These are phyloP conservation scores for Stenogyne calaminthoides DNA, from an alignment of 305 asterid species.

Conservation along the genomic window DNA sequence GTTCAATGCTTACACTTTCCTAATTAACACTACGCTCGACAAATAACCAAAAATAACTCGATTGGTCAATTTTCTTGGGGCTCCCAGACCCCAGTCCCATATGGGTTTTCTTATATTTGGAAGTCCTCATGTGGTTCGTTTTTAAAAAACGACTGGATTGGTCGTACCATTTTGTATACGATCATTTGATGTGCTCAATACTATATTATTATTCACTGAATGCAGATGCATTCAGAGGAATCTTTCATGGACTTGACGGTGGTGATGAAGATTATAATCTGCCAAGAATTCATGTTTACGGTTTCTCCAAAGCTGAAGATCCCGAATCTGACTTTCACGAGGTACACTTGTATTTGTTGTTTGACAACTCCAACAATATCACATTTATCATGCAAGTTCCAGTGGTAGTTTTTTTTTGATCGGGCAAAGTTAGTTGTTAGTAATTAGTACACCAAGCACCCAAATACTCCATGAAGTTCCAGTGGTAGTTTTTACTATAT, in stretches of 20 bases:
- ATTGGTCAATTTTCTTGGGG: not conserved
- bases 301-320: slow-evolving; percentile 96
- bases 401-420: no score
- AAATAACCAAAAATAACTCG: not conserved
- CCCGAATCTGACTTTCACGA: slow-evolving; percentile 84
- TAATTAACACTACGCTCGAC: not conserved
- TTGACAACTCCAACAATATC: not conserved
- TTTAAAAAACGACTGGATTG: not conserved
- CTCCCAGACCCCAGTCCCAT: not conserved
- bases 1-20: not conserved
- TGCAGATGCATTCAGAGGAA: slow-evolving; percentile 81
- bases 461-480: no score
- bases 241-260: slow-evolving; percentile 43
- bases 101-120: not conserved
- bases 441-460: no score
- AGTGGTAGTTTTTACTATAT: not conserved
- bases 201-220: not conserved
- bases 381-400: no score
- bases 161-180: not conserved
- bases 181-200: not conserved
- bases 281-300: slow-evolving; percentile 90
- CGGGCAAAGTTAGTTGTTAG: no score
- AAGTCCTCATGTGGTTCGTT: not conserved
- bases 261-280: slow-evolving; percentile 37
- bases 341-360: slow-evolving; percentile 43